Percentiles rank a stretch among this genome's conserved stretches.
Evolutionary conservation across 225 moss, liverwort and hornwort genomes (phyloP).

Genomic region (Rhytidiadelphus loreus): DNA sequence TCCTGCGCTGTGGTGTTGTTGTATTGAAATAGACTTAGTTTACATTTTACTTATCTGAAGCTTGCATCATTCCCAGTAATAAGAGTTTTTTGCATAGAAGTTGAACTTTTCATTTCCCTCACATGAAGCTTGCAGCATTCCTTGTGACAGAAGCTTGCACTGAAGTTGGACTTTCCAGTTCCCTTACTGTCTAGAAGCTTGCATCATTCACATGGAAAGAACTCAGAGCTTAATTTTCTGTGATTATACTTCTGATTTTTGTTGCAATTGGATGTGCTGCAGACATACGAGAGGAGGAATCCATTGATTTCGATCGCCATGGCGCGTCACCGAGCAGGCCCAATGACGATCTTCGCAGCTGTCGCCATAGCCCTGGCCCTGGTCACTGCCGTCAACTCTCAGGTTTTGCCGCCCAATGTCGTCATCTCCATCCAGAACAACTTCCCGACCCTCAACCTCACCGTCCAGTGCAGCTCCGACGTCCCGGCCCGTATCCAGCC

Average conservation of each 20-base stretch:
- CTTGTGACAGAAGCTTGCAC: background rate
- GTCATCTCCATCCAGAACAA: background rate
- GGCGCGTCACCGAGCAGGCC: background rate
- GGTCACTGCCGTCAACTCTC: background rate
- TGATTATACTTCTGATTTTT: background rate
- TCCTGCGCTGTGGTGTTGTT: background rate
- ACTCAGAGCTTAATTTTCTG: background rate
- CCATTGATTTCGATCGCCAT: background rate
- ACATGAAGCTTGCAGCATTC: background rate
- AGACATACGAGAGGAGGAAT: background rate
- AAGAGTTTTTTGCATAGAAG: background rate
- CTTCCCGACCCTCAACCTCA: background rate
- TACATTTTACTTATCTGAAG: background rate
- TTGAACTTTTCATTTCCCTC: background rate
- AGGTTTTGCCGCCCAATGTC: background rate
- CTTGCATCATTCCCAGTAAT: background rate
- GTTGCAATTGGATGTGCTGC: background rate
- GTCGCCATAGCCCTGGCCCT: background rate
- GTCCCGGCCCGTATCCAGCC: background rate
- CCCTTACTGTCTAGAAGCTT: background rate
- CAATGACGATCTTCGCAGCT: background rate
- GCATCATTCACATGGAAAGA: background rate
- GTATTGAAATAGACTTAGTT: background rate
- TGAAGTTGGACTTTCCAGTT: background rate
- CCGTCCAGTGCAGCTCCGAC: background rate